Evolutionary conservation across 352 stramenopile genomes (phyloP).

Genomic region (Plasmopara muralis): DNA sequence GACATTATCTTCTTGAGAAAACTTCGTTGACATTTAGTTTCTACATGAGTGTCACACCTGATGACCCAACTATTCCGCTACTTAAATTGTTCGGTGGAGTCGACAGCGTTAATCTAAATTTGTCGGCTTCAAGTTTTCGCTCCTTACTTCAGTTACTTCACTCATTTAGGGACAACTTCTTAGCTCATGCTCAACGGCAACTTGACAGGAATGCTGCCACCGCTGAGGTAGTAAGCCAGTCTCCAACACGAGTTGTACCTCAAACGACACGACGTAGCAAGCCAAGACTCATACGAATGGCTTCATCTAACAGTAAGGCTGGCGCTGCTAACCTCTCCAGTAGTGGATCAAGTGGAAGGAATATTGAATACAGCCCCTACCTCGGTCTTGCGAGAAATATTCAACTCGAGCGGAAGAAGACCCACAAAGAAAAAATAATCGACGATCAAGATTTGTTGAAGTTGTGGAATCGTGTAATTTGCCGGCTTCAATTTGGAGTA

Average conservation of each 20-base stretch:
- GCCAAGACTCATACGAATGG: constrained; percentile 24
- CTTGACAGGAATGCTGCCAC: constrained; percentile 20
- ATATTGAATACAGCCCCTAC: constrained; percentile 28
- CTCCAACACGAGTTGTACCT: constrained; percentile 5
- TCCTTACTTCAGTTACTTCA: constrained; percentile 50
- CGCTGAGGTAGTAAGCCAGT: constrained; percentile 6
- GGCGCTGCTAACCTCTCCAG: constrained; percentile 18
- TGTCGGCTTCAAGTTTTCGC: constrained; percentile 57
- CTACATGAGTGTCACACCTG: constrained; percentile 67
- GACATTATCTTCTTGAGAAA: constrained; percentile 67
- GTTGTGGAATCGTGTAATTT: constrained; percentile 67
- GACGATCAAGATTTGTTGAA: constrained; percentile 70
- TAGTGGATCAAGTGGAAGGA: constrained; percentile 20
- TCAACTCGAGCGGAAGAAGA: constrained; percentile 34
- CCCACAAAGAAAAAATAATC: constrained; percentile 42
- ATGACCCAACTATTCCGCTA: constrained; percentile 72
- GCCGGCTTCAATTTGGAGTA: constrained; percentile 51
- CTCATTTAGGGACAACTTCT: constrained; percentile 71
- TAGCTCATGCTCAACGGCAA: constrained; percentile 29
- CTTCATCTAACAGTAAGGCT: constrained; percentile 23
- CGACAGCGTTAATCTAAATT: constrained; percentile 59
- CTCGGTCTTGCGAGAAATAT: constrained; percentile 29
- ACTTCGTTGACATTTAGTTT: constrained; percentile 67
- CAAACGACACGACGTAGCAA: constrained; percentile 19
- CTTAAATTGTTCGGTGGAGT: constrained; percentile 70